These are phyloP conservation scores for Mollisia scopiformis DNA, from an alignment of 2,329 filamentous ascomycete species.

Conservation along the genomic window DNA sequence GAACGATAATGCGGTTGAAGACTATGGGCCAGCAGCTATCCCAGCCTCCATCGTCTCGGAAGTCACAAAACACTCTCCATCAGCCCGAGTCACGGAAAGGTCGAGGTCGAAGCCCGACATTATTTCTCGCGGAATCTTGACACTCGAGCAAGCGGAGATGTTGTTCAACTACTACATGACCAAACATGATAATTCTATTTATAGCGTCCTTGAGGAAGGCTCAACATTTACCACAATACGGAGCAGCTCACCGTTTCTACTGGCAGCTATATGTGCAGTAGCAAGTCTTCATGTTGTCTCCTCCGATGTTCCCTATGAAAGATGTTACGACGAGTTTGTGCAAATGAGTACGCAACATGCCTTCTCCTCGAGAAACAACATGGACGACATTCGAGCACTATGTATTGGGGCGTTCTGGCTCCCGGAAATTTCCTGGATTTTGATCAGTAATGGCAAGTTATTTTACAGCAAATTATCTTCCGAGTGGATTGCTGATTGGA, in stretches of 20 bases:
- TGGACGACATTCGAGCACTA: slow-evolving; percentile 2
- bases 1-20: not conserved
- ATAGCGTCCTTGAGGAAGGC: not conserved
- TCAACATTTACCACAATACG: not conserved
- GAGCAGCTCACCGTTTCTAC: not conserved
- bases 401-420: slow-evolving; percentile 8
- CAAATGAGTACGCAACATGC: not conserved
- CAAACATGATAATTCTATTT: not conserved
- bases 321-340: slow-evolving; percentile 3
- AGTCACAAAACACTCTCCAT: not conserved
- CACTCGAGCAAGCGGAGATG: not conserved
- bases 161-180: slow-evolving; percentile 4
- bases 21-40: not conserved
- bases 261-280: not conserved
- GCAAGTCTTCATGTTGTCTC: not conserved
- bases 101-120: not conserved
- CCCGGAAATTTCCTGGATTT: slow-evolving; percentile 1
- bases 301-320: not conserved
- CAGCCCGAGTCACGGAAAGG: not conserved
- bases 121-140: not conserved
- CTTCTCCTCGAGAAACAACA: not conserved
- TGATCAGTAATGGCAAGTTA: not conserved
- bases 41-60: not conserved
- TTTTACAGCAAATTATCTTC: no score
- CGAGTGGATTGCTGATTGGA: no score